Percentiles rank a stretch among this genome's conserved stretches.
phyloP scores from a whole-genome alignment of 768 basidiomycete species.

The Lanmaoa rubissima region DNA sequence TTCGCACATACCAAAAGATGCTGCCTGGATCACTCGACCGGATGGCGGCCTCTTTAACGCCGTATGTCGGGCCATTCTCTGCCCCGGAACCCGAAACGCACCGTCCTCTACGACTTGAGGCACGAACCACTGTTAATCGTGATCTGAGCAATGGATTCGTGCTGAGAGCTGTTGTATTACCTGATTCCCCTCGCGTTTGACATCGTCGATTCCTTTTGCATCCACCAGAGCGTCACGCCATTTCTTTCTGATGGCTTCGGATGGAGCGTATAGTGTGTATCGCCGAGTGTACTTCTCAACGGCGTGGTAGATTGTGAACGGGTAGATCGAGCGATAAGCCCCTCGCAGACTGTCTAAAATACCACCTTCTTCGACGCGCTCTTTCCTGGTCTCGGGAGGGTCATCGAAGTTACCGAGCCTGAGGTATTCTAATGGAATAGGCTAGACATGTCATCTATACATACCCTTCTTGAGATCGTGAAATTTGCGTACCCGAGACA shows the following conservation, averaged over 20 bases:
- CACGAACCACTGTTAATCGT: conserved; percentile 58
- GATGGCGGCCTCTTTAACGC: conserved; percentile 39
- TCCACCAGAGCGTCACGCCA: conserved; percentile 65
- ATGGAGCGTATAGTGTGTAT: conserved; percentile 70
- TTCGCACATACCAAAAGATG: conserved; percentile 56
- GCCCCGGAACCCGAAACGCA: conserved; percentile 53
- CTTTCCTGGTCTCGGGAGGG: conserved; percentile 61
- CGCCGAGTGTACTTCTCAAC: conserved; percentile 51
- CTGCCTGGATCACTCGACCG: conserved; percentile 59
- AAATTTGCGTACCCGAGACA: conserved; percentile 56
- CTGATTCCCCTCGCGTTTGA: conserved; percentile 69
- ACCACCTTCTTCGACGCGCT: conserved; percentile 55
- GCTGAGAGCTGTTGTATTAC: conserved; percentile 35
- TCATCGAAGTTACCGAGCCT: conserved; percentile 63
- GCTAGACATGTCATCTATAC: conserved; percentile 42
- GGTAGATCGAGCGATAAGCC: conserved; percentile 58
- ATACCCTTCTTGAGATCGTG: background rate
- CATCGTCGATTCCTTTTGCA: conserved; percentile 61
- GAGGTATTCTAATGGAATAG: conserved; percentile 78
- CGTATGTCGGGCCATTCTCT: conserved; percentile 30
- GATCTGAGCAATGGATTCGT: conserved; percentile 7
- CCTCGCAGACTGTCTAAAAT: conserved; percentile 56
- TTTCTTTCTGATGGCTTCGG: conserved; percentile 54
- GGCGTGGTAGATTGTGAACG: conserved; percentile 77
- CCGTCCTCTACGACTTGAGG: conserved; percentile 56